Evolutionary conservation across 1,139 yeast genomes (phyloP).

Genomic region (Yamadazyma conglobata): DNA sequence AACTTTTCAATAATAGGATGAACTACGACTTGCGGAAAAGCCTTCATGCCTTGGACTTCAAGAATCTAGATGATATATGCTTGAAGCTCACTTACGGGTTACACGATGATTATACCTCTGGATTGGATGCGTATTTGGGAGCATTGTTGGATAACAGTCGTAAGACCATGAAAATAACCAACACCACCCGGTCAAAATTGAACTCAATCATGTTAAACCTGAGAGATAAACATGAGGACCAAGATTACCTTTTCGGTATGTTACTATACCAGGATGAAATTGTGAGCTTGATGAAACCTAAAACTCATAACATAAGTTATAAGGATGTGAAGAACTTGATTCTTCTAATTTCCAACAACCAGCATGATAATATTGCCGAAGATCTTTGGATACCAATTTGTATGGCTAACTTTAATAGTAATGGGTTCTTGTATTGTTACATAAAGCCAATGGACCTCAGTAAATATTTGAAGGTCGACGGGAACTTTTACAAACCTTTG

Average conservation of each 20-base stretch:
- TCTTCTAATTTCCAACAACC: slow-evolving; percentile 23
- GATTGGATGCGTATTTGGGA: slow-evolving; percentile 28
- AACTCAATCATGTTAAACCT: slow-evolving; percentile 21
- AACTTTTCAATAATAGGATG: slow-evolving; percentile 66
- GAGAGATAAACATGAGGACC: slow-evolving; percentile 7
- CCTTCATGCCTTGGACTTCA: slow-evolving; percentile 65
- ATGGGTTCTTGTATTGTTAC: slow-evolving; percentile 82
- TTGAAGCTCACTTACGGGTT: slow-evolving; percentile 45
- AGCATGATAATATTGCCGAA: slow-evolving; percentile 31
- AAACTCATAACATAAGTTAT: slow-evolving; percentile 29
- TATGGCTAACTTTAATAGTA: slow-evolving; percentile 82
- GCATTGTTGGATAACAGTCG: slow-evolving; percentile 25
- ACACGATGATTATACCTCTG: slow-evolving; percentile 3
- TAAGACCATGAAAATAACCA: slow-evolving; percentile 31
- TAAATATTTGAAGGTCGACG: slow-evolving; percentile 16
- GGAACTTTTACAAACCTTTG: slow-evolving; percentile 12
- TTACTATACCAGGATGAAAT: slow-evolving; percentile 22
- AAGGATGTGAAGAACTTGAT: slow-evolving; percentile 32
- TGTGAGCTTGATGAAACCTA: slow-evolving; percentile 33
- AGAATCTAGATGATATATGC: slow-evolving; percentile 61
- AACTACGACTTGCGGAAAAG: slow-evolving; percentile 80
- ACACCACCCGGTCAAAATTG: slow-evolving; percentile 32
- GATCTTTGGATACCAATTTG: slow-evolving; percentile 95
- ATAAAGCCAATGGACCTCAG: slow-evolving; percentile 53
- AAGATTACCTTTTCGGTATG: slow-evolving; percentile 33